Base-by-base conservation (phyloP, 2,329 filamentous ascomycete species). In the Paraconiothyrium sp. region DNA sequence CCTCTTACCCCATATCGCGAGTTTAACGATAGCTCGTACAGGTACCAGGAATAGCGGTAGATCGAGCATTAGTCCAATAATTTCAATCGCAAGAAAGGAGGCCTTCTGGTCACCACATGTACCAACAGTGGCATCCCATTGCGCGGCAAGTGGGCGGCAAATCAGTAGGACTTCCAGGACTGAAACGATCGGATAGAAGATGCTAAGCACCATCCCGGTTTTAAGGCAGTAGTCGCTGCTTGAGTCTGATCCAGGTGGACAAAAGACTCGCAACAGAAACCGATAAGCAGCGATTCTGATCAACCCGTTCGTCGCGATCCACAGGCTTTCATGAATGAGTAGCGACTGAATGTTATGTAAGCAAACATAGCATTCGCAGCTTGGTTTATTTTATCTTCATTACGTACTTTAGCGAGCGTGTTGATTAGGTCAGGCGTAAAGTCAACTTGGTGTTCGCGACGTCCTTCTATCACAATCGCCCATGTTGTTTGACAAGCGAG, bases 401-500 rank as follows among this genome's bases (percentile, higher is more conserved):
- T 3, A 44, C 41, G 7, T 32, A 48, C 22, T 11, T 14, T 48
- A 3, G 24, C 46, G 7, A 30, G 22, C 1, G 27, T 27, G 14
- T 27, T 27, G 20, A 27, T 8, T 5, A 30, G 20, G 14, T 14
- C 14, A 14, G 27, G 3, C 10, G 22, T 14, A 48, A 48, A 48
- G 2, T 30, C 46, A 16, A 3, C 8, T 20, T 48, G 46, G 27
- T 30, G 46, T 7, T 48, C 24, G 22, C 13, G 14, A 16, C 10
- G 22, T 4, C 46, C 46, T 48, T 30, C 46, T 4, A 32, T 27
- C 46, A 30, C 13, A 14, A 48, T 48, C 22, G 24, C 46, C 46
- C 11, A 27, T 14, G 46, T 48, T 9, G 24, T 48, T 48, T 48
- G 46, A 30, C 46, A 48, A 48, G 46, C 46, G 20, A 48, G 46